Evolutionary conservation across 257 asterid species (phyloP), one percentile per base, ranked within the genome.

Genomic region (Catharanthus roseus): DNA sequence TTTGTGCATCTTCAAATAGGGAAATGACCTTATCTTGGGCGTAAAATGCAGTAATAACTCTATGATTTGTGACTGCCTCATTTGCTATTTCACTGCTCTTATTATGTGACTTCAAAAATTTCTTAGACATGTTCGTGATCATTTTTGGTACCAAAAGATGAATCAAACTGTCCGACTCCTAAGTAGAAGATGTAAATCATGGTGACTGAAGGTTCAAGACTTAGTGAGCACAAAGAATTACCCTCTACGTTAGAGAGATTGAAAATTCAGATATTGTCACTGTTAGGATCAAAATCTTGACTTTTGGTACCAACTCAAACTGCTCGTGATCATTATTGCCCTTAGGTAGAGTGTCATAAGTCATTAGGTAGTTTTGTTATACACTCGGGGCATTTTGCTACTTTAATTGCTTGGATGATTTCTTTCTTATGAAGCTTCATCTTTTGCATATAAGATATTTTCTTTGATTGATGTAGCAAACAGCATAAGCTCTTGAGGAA

Each of bases 371-470:
- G 77, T n/a, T 80, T 75, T 51, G 77, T 34, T 19, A 86, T 82
- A 79, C 82, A 86, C 39, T 77, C 70, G 24, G 83, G 90, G 1
- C 87, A 88, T 71, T 86, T 86, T 77, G 88, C 85, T 57, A 78
- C 82, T 55, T 77, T 82, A 34, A 85, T 79, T 6, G 87, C 88
- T 16, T 19, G 55, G 47, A 78, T 69, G 26, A 82, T 74, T 44
- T 72, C 78, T n/a, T 34, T 80, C 88, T 33, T 76, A 62, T 65
- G 86, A 28, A 42, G 85, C 89, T 34, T 77, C 85, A 5, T 79
- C 86, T 63, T 81, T 82, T 31, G 87, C 89, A 12, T 82, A 82
- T 67, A 82, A 63, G 26, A 86, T 76, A 19, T 84, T 84, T 23
- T 86, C 79, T 74, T 76, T 81, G 44, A 86, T 78, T 23, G 88